These are phyloP conservation scores for Colletotrichum paranaense DNA, from an alignment of 2,329 filamentous ascomycete species.

Conservation along the genomic window DNA sequence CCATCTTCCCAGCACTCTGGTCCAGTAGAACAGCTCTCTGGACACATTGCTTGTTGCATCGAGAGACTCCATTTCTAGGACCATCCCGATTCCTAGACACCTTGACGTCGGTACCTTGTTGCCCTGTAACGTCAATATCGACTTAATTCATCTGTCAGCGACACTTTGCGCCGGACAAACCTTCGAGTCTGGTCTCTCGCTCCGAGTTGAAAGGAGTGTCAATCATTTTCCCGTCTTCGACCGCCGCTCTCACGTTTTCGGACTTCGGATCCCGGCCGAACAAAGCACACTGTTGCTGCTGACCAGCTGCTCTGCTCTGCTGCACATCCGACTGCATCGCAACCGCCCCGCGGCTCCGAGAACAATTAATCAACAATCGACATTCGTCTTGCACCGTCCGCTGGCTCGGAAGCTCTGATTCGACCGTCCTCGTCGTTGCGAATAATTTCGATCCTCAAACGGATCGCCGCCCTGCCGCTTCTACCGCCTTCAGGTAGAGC, in stretches of 20 bases:
- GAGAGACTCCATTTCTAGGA: conserved; percentile 8
- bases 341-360: conserved; percentile 21
- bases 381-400: conserved; percentile 29
- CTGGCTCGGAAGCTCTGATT: conserved; percentile 18
- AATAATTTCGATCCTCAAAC: conserved; percentile 9
- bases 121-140: not conserved
- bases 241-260: conserved; percentile 29
- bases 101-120: not conserved
- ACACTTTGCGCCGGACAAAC: conserved; percentile 24
- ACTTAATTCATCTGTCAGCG: conserved; percentile 2
- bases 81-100: conserved; percentile 11
- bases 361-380: conserved; percentile 27
- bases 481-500: conserved; percentile 10
- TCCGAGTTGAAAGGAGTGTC: conserved; percentile 13
- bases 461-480: conserved; percentile 20
- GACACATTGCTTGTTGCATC: conserved; percentile 18
- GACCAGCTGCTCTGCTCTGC: not conserved
- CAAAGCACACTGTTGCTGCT: conserved; percentile 22
- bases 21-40: not conserved
- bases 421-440: not conserved
- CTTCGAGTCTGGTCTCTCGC: conserved; percentile 4
- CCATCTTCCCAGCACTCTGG: not conserved
- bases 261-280: conserved; percentile 25
- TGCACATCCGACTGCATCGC: not conserved
- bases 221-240: conserved; percentile 24